Conservation (phyloP, 257 asterid species). For the Lantana camara region DNA sequence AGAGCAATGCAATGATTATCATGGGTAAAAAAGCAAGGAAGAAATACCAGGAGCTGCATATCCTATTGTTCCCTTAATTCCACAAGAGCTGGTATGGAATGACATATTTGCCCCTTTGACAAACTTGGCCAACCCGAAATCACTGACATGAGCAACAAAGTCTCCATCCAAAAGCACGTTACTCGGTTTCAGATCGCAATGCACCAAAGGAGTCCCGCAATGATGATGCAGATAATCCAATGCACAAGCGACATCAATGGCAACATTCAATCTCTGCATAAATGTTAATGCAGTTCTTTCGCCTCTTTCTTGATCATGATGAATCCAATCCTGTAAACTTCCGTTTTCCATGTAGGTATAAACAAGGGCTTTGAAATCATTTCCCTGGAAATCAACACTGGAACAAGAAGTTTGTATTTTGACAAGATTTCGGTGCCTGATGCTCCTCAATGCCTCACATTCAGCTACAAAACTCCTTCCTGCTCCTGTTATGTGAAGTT, state of each 20-base stretch:
- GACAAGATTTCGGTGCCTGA: no score
- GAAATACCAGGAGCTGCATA: slow-evolving; percentile 45
- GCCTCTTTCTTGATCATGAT: slow-evolving; percentile 1
- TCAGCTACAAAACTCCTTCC: no score
- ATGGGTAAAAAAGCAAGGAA: neutral
- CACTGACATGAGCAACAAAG: slow-evolving; percentile 35
- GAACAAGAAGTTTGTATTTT: no score
- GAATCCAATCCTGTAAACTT: no score
- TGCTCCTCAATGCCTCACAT: no score
- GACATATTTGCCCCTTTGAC: slow-evolving; percentile 16
- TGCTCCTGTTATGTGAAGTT: no score
- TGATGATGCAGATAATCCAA: slow-evolving; percentile 35
- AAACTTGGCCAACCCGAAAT: slow-evolving; percentile 41
- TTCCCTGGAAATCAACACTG: no score
- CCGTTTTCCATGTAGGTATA: no score
- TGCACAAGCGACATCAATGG: slow-evolving; percentile 33
- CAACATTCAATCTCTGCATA: slow-evolving; percentile 31
- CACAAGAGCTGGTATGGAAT: neutral
- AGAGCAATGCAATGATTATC: no score
- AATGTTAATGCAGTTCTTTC: neutral
- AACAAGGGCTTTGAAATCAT: no score
- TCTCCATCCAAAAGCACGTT: slow-evolving; percentile 36
- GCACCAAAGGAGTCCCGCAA: slow-evolving; percentile 29
- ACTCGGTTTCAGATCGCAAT: slow-evolving; percentile 37
- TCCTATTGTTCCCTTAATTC: slow-evolving; percentile 44